Base-by-base conservation (phyloP, 1,139 yeast species). In the Arxiozyma heterogenica region DNA sequence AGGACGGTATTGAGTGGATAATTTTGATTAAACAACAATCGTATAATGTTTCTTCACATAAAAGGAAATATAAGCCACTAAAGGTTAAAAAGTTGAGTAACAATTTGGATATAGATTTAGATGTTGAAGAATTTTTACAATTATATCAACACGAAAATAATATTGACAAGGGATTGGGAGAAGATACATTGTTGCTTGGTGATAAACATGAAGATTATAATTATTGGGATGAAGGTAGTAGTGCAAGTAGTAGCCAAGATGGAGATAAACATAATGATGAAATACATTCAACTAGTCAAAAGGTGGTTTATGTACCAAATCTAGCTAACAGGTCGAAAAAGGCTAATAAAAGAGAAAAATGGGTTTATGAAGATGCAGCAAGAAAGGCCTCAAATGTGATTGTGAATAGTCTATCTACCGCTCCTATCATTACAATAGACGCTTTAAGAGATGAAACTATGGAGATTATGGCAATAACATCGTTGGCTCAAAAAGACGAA, bases 281-380 rank as follows among this genome's bases (percentile, higher is more conserved):
- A 17, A 66, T 68, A 30, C 62, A 59, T 20, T 53, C 61, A 8
- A 74, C 73, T 53, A 77, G 75, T 63, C 93, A 81, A 63, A 83
- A 76, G 63, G 86, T 84, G 11, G 68, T 78, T 1, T 68, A 66
- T 55, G 83, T 85, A 6, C 80, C 84, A 2, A 86, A 86, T 63
- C 83, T 83, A 61, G 91, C 93, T 1, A 85, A 86, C 0, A 74
- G 84, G 61, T 77, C 79, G 12, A 85, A 85, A 45, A 88, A 86
- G 66, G 81, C 82, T 44, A 87, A 84, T 57, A 85, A 86, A 67
- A 83, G 84, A 64, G 93, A 86, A 55, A 81, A 81, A 62, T 86
- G 95, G 94, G 83, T 84, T 47, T 71, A 83, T 47, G 95, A 88
- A 58, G 90, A 86, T 57, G 83, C 80, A 56, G 82, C 95, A 0